Percentiles rank a stretch among this genome's conserved stretches.
Conservation (phyloP, 768 basidiomycete species). For the Trametes villosa region DNA sequence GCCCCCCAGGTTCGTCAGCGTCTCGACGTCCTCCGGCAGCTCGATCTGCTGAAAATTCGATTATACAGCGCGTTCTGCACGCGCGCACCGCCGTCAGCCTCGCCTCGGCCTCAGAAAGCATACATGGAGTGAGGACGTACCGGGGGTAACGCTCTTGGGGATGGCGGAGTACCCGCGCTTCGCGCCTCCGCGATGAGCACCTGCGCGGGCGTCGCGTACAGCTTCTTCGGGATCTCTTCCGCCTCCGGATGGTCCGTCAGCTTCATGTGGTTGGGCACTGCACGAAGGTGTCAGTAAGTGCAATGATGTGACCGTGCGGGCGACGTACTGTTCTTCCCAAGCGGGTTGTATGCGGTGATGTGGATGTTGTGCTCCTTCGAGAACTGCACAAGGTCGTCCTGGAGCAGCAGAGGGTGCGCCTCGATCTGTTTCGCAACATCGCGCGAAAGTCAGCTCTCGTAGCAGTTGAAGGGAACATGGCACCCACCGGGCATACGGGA, state of each 20-base stretch:
- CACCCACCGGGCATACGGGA: constrained; percentile 69
- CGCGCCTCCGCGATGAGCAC: constrained; percentile 79
- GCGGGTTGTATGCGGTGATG: constrained; percentile 69
- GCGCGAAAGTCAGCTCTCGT: not conserved
- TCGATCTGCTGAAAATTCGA: constrained; percentile 81
- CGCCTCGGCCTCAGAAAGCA: not conserved
- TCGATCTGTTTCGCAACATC: constrained; percentile 82
- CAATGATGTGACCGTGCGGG: no score
- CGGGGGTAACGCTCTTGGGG: constrained; percentile 78
- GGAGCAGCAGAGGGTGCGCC: constrained; percentile 78
- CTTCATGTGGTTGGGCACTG: constrained; percentile 63
- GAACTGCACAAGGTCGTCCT: constrained; percentile 72
- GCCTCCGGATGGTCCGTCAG: constrained; percentile 71
- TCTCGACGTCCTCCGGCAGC: constrained; percentile 68
- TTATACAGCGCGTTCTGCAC: constrained; percentile 67
- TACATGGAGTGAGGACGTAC: constrained; percentile 28
- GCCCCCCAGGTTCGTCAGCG: constrained; percentile 54
- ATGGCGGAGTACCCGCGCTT: constrained; percentile 81
- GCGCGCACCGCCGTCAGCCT: not conserved
- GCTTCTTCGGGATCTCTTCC: constrained; percentile 61
- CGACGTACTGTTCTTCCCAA: constrained; percentile 76
- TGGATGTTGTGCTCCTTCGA: constrained; percentile 73
- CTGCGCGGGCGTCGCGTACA: constrained; percentile 74
- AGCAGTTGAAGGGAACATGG: not conserved
- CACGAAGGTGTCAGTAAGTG: not conserved